Base-by-base conservation (phyloP, 305 asterid species). In the Fraxinus velutina region DNA sequence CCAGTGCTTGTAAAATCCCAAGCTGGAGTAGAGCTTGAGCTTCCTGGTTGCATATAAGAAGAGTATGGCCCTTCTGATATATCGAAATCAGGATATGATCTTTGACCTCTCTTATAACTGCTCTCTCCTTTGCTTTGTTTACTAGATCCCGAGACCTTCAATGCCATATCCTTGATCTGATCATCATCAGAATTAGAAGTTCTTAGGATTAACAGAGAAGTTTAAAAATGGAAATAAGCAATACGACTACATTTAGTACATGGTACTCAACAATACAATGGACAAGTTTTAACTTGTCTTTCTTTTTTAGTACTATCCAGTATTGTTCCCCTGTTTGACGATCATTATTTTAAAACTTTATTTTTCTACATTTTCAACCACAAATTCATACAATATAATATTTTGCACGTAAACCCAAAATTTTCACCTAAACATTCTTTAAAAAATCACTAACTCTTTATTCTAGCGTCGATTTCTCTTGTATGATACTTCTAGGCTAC, bases 161-260 rank as follows among this genome's bases (percentile, higher is more conserved):
- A 84, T 21, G 95, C 98, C 83, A 94, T 94, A 83, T 93, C 98
- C 91, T 92, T 95, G 52, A 95, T 92, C 98, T 95, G 93, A 50
- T 81, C 73, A 66, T 66, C 73, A 66, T 66, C 34, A 66, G 6
- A 22, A 24, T 9, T 9, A 6, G 29, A 19, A 57, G 13, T 57
- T 21, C 68, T 57, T 19, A 57, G 29, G 29, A 57, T 57, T 21
- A 19, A 57, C 68, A 19, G 68, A 19, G 6, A 57, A 6, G 7
- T 57, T 57, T 57, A 1, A n/a, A 5, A 57, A 57, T 5, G 29
- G 12, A 57, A 57, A 57, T 19, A 57, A 19, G 2, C 12, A 57
- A 19, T 19, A n/a, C 1, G 9, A 6, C 24, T 57, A 57, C 12
- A 0, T 57, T 17, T 6, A 57, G 68, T 39, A 1, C 68, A 6